Conservation (phyloP, 306 rosid species). For the Alnus glutinosa region DNA sequence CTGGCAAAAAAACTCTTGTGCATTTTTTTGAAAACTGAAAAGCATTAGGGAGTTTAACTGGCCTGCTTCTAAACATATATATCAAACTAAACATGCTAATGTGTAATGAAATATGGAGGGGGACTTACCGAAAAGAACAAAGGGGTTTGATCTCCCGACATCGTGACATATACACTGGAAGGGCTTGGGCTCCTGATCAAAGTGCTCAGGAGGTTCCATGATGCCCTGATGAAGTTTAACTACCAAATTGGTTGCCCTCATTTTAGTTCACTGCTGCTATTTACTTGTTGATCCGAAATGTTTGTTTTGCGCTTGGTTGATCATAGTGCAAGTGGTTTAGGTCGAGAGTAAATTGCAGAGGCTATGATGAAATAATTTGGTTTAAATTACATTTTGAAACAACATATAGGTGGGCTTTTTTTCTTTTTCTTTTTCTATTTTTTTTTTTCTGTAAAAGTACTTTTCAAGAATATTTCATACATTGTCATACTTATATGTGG, state of each 20-base stretch:
- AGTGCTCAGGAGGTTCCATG: not conserved
- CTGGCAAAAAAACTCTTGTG: no score
- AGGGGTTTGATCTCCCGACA: not conserved
- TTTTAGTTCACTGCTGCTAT: not conserved
- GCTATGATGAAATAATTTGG: not conserved
- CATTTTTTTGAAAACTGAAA: no score
- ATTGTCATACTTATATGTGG: not conserved
- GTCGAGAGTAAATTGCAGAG: not conserved
- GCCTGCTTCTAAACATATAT: not conserved
- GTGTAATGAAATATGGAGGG: not conserved
- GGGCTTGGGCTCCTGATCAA: not conserved
- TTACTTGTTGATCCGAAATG: not conserved
- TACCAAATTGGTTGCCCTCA: not conserved
- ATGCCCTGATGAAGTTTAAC: not conserved
- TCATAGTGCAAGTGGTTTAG: not conserved
- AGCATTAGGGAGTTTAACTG: not conserved
- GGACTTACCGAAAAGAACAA: not conserved
- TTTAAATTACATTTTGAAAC: not conserved
- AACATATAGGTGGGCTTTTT: not conserved
- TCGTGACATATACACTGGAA: not conserved
- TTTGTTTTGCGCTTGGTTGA: not conserved
- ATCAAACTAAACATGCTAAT: not conserved
- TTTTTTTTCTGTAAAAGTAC: not conserved
- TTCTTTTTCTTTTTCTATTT: not conserved
- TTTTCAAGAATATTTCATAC: not conserved